Evolutionary conservation across 1,284 basidiomycete species (phyloP).

Genomic region (Boletellus dicymbophilus): DNA sequence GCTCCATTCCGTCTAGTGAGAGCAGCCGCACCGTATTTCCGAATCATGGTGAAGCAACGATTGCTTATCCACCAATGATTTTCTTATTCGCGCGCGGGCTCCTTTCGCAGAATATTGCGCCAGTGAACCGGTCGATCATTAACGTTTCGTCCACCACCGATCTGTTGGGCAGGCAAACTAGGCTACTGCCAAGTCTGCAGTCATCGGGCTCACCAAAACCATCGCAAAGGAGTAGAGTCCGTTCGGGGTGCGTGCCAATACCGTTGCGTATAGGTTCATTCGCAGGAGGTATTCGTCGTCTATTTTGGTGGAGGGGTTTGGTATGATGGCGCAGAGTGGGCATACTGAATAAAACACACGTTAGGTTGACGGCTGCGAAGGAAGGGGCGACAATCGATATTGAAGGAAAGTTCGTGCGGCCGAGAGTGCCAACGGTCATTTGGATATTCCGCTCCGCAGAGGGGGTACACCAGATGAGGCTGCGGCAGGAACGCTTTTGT

Average conservation of each 20-base stretch:
- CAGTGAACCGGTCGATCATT: conserved; percentile 75
- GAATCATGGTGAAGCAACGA: conserved; percentile 64
- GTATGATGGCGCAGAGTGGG: background rate
- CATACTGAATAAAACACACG: conserved; percentile 6
- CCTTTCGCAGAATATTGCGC: conserved; percentile 42
- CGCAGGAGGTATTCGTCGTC: conserved; percentile 60
- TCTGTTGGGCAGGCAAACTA: conserved; percentile 87
- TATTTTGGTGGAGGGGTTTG: too few species aligned
- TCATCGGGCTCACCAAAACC: conserved; percentile 81
- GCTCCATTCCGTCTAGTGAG: conserved; percentile 80
- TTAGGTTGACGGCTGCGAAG: conserved; percentile 70
- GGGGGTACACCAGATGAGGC: conserved; percentile 80
- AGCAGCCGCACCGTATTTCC: conserved; percentile 84
- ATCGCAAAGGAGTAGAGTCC: conserved; percentile 87
- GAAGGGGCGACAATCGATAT: conserved; percentile 77
- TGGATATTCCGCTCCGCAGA: conserved; percentile 72
- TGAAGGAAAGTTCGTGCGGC: conserved; percentile 60
- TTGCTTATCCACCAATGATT: background rate
- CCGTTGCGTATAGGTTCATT: conserved; percentile 77
- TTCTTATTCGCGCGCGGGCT: background rate
- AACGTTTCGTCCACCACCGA: conserved; percentile 80
- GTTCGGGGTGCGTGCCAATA: conserved; percentile 82
- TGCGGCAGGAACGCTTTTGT: conserved; percentile 73
- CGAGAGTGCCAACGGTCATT: conserved; percentile 40
- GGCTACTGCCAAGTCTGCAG: conserved; percentile 75